These are phyloP conservation scores for Solanum hybrid DNA, from an alignment of 305 asterid species.

Conservation along the genomic window DNA sequence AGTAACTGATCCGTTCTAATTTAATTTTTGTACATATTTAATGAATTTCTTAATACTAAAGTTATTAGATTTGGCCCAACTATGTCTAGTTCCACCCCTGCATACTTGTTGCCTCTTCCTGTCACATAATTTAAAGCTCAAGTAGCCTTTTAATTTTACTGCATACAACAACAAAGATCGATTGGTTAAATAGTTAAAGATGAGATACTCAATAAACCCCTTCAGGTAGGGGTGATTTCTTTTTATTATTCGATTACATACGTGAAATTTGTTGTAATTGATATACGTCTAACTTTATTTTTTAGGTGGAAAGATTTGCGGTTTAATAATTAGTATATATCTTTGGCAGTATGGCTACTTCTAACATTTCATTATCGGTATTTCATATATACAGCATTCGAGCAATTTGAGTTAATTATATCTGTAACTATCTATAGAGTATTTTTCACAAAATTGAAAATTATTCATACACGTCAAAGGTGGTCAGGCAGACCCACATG, in stretches of 20 bases:
- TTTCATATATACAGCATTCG: neutral
- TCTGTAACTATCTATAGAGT: neutral
- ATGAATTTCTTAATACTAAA: neutral
- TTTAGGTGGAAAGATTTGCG: neutral
- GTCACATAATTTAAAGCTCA: neutral
- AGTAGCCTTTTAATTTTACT: neutral
- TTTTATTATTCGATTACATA: no score
- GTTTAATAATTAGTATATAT: neutral
- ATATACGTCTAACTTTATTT: no score
- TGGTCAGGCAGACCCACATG: neutral
- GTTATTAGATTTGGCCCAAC: neutral
- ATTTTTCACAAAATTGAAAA: neutral
- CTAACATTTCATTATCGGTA: neutral
- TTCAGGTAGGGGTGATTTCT: neutral
- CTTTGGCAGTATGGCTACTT: neutral
- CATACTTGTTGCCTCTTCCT: neutral
- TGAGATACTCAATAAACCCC: neutral
- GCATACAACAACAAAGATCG: neutral
- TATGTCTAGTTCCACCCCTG: neutral
- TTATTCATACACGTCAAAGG: neutral
- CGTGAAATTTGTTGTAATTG: neutral
- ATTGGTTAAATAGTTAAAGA: neutral
- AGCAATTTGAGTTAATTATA: neutral
- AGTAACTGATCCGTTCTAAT: neutral
- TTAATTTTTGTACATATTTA: neutral